These are phyloP conservation scores for Picea glauca DNA, from an alignment of 75 land plant genomes.

Conservation along the genomic window DNA sequence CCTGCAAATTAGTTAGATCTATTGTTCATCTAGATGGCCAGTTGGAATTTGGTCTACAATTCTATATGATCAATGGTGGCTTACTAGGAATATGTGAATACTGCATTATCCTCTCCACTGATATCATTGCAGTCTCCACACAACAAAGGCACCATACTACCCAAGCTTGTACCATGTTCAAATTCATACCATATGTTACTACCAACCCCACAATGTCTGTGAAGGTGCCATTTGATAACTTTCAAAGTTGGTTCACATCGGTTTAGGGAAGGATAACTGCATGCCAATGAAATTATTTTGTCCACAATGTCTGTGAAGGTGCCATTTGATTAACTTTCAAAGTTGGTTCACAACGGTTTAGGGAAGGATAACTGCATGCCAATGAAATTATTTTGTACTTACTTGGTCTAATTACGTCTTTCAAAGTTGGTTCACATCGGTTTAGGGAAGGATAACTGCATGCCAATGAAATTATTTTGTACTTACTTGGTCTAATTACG, in stretches of 20 bases:
- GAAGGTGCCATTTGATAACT: background rate
- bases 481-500: too few species aligned
- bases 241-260: background rate
- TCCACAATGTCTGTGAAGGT: slow-evolving; percentile 53
- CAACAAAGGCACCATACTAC: slow-evolving; percentile 68
- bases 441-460: background rate
- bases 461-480: background rate
- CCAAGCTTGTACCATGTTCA: slow-evolving; percentile 33
- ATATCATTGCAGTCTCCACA: slow-evolving; percentile 73
- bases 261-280: background rate
- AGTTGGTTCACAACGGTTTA: background rate
- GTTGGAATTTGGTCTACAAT: background rate
- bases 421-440: background rate
- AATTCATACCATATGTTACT: slow-evolving; percentile 59
- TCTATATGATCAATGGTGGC: slow-evolving; percentile 56
- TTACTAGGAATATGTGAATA: slow-evolving; percentile 69
- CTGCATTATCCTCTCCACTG: slow-evolving; percentile 85
- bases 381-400: background rate
- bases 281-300: background rate
- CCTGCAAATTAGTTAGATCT: slow-evolving; percentile 31
- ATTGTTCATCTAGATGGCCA: too few species aligned
- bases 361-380: background rate
- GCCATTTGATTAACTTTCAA: background rate
- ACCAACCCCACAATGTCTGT: slow-evolving; percentile 83
- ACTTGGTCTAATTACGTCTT: too few species aligned